Conservation (phyloP, 352 stramenopile genomes). For the Pythium grandisporangium region DNA sequence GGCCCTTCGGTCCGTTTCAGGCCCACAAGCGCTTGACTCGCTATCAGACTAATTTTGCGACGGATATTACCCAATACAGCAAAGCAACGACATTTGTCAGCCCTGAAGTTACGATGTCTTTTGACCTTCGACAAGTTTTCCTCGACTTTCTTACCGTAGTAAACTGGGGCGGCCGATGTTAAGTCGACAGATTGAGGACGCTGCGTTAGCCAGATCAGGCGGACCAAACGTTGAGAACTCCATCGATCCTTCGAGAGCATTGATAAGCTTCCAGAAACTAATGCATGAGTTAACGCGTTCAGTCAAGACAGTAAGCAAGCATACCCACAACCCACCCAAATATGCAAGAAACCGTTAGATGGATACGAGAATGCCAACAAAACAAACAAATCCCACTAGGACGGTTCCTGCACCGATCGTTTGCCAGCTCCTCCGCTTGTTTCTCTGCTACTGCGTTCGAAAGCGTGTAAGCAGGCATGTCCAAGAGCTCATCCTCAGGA, state of each 20-base stretch:
- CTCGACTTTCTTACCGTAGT: too few relatives aligned
- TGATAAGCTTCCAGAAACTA: conserved; percentile 63
- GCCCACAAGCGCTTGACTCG: too few relatives aligned
- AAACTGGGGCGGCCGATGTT: conserved; percentile 46
- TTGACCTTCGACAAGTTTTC: too few relatives aligned
- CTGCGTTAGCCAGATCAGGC: conserved; percentile 31
- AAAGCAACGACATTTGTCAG: too few relatives aligned
- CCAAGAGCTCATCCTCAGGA: conserved; percentile 52
- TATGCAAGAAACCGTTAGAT: too few relatives aligned
- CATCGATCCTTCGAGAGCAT: conserved; percentile 48
- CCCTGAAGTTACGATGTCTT: too few relatives aligned
- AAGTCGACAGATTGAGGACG: conserved; percentile 37
- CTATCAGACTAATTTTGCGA: too few relatives aligned
- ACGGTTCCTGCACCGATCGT: conserved; percentile 41
- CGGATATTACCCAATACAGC: too few relatives aligned
- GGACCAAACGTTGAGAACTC: conserved; percentile 48
- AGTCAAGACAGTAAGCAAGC: not conserved
- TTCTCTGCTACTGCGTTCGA: conserved; percentile 18
- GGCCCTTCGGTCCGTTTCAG: too few relatives aligned
- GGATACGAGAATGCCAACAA: too few relatives aligned
- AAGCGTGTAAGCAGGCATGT: conserved; percentile 30
- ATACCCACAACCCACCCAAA: too few relatives aligned
- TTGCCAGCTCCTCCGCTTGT: conserved; percentile 5
- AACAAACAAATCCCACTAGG: too few relatives aligned
- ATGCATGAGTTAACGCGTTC: not conserved